phyloP scores from a whole-genome alignment of 768 basidiomycete genomes.

The Calocera viscosa region DNA sequence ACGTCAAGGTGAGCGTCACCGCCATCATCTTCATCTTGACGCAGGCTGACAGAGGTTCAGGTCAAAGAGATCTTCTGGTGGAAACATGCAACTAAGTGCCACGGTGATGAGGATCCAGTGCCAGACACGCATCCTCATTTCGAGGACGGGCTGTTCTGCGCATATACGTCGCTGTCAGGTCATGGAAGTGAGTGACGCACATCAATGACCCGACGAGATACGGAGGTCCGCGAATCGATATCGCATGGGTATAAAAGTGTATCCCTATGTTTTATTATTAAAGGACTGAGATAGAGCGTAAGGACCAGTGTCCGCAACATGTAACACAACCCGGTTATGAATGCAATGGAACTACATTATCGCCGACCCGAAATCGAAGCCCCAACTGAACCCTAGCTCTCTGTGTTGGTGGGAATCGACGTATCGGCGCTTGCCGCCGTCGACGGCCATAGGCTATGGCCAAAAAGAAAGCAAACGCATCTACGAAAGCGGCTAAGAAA shows the following conservation, averaged over 20 bases:
- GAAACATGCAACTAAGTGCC: conserved; percentile 74
- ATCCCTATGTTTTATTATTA: no score
- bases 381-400: no score
- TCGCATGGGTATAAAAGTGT: no score
- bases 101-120: conserved; percentile 30
- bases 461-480: conserved; percentile 31
- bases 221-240: neutral
- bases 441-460: neutral
- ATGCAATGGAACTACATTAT: no score
- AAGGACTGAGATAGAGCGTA: no score
- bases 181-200: neutral
- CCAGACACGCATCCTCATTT: neutral
- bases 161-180: neutral
- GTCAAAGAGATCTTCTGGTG: conserved; percentile 72
- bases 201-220: no score
- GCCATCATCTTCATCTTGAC: neutral
- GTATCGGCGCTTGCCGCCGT: neutral
- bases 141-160: neutral
- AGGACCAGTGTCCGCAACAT: no score
- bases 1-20: conserved; percentile 46
- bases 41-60: conserved; percentile 24
- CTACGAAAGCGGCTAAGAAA: conserved; percentile 42
- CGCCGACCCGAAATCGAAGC: no score
- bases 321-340: no score
- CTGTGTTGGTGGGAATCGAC: no score